Evolutionary conservation across 192 early-diverging fungal genomes (phyloP).

Genomic region (Coemansia sp.): DNA sequence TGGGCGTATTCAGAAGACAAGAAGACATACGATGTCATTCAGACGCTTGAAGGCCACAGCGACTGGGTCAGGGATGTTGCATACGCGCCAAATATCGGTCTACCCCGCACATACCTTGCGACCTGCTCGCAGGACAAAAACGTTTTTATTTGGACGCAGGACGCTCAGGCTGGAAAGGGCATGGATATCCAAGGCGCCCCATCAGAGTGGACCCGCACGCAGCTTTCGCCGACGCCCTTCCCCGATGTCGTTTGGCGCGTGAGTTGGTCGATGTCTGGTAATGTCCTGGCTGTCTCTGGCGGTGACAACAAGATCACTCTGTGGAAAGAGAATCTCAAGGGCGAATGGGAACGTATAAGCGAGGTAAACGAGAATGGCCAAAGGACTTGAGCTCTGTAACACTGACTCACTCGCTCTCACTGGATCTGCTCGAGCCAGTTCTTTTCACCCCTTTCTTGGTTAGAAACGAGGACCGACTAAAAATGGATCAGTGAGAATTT

Average conservation of each 20-base stretch:
- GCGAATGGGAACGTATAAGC: slow-evolving; percentile 86
- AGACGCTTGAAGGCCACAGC: slow-evolving; percentile 81
- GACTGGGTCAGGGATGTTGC: slow-evolving; percentile 99
- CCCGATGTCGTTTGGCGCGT: slow-evolving; percentile 98
- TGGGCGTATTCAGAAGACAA: slow-evolving; percentile 76
- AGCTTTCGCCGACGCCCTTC: slow-evolving; percentile 75
- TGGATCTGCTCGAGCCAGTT: too few species aligned
- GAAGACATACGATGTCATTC: slow-evolving; percentile 78
- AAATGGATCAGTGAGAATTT: too few species aligned
- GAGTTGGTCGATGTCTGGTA: slow-evolving; percentile 94
- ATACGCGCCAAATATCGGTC: slow-evolving; percentile 93
- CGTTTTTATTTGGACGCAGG: slow-evolving; percentile 94
- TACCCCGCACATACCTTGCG: slow-evolving; percentile 86
- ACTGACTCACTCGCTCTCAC: too few species aligned
- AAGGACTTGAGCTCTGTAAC: slow-evolving; percentile 18
- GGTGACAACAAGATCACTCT: slow-evolving; percentile 96
- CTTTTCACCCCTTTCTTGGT: not conserved
- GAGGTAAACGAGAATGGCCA: slow-evolving; percentile 60
- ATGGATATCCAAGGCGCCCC: slow-evolving; percentile 3
- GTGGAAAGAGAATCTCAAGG: slow-evolving; percentile 94
- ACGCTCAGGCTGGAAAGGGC: slow-evolving; percentile 40
- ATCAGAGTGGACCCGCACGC: slow-evolving; percentile 73
- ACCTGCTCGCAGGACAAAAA: slow-evolving; percentile 97
- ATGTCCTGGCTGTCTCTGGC: slow-evolving; percentile 92
- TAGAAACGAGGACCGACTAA: too few species aligned